Evolutionary conservation across 2,329 filamentous ascomycete genomes (phyloP).

Genomic region (Myriosclerotinia scirpicola): DNA sequence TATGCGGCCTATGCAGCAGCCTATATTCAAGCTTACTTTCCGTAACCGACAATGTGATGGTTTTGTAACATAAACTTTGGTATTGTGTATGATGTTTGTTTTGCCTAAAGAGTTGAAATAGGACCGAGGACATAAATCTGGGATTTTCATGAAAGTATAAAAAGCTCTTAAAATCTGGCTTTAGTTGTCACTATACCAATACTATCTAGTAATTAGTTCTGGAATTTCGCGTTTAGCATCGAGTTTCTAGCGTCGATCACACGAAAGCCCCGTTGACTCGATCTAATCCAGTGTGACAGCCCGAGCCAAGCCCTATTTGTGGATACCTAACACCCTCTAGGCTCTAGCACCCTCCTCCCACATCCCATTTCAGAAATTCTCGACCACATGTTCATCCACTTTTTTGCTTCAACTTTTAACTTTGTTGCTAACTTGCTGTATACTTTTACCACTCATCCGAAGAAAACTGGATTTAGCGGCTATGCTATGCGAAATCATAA

Average conservation of each 20-base stretch:
- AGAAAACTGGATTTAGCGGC: not conserved
- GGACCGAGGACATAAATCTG: no score
- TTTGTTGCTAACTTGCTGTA: no score
- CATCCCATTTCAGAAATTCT: not conserved
- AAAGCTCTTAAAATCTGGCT: not conserved
- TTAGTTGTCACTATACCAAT: no score
- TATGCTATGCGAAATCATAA: not conserved
- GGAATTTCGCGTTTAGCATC: not conserved
- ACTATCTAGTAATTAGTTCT: no score
- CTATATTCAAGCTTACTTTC: not conserved
- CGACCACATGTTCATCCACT: not conserved
- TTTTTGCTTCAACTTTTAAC: not conserved
- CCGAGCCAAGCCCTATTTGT: slow-evolving; percentile 7
- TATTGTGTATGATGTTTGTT: no score
- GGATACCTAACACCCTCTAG: not conserved
- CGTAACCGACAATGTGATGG: no score
- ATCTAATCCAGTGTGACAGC: not conserved
- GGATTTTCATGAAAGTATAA: no score
- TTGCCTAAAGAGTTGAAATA: no score
- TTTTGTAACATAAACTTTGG: no score
- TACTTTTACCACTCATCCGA: no score
- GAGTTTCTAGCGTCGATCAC: not conserved
- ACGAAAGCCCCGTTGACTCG: not conserved
- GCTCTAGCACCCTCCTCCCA: not conserved
- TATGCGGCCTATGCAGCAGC: no score